Base-by-base conservation (phyloP, 768 basidiomycete species). In the Phlebiopsis gigantea region DNA sequence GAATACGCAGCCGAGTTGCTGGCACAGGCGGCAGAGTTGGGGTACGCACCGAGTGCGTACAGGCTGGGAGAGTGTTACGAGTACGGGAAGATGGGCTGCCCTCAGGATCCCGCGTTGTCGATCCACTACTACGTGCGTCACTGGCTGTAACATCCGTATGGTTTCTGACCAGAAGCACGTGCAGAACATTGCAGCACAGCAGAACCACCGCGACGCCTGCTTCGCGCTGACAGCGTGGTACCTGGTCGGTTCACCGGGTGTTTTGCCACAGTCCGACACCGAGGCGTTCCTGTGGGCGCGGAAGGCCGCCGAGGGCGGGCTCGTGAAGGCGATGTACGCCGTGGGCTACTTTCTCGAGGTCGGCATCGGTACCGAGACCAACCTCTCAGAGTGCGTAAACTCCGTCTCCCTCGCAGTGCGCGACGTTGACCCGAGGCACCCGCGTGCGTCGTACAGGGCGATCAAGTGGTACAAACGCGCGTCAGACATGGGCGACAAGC, bases 191-290 rank as follows among this genome's bases (percentile, higher is more conserved):
- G 96, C 96, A 28, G 97, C 97, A 2, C 96, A 98, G 67, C 95
- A 98, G 73, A 87, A 85, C 64, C 97, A 99, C 68, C 87, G 90
- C 4, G 97, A 98, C 66, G 94, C 96, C 0, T 98, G 96, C 69
- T 98, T 98, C 66, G 96, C 97, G 1, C 78, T 99, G 42, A 98
- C 97, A 17, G 95, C 97, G 6, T 99, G 96, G 96, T 99, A 99
- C 68, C 87, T 99, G 61, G 96, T 98, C 58, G 97, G 97, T 46
- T 98, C 95, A 8, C 92, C 95, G 0, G 96, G 97, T 22, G 93
- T 99, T 1, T 81, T 99, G 15, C 96, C 97, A 0, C 97, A 99
- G 68, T 97, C 94, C 0, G 97, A 99, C 68, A 98, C 96, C 0
- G 97, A 99, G 68, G 97, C 97, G 10, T 98, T 85, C 72, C 76